A percentile compares a stretch with the other conserved stretches of the same genome.
phyloP scores from a whole-genome alignment of 495 filamentous ascomycete species.

The Aspergillus egyptiacus region DNA sequence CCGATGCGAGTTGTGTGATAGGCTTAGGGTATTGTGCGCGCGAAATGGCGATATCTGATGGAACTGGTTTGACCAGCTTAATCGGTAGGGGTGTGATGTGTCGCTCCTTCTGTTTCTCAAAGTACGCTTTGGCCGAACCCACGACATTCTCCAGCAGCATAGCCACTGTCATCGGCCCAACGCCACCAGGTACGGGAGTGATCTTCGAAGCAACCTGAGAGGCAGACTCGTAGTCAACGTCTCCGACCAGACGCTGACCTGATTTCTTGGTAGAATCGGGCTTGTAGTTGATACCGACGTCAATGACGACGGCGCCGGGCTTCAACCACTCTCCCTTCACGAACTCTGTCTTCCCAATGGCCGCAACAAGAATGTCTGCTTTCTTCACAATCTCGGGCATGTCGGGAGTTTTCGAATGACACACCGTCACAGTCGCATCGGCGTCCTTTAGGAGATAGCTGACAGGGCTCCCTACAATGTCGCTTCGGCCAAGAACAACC shows the following conservation, averaged over 20 bases:
- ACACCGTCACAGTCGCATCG: conserved; percentile 92
- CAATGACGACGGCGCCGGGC: conserved; percentile 87
- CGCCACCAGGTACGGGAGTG: conserved; percentile 93
- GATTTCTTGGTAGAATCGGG: conserved; percentile 92
- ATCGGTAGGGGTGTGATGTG: conserved; percentile 73
- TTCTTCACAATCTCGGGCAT: conserved; percentile 67
- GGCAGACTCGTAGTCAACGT: conserved; percentile 88
- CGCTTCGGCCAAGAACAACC: conserved; percentile 89
- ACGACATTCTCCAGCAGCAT: conserved; percentile 95
- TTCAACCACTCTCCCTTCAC: conserved; percentile 96
- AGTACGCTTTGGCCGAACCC: conserved; percentile 69
- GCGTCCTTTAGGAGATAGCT: conserved; percentile 93
- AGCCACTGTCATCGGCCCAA: conserved; percentile 97
- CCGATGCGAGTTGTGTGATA: conserved; percentile 74
- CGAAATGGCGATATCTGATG: conserved; percentile 91
- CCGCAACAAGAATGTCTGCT: conserved; percentile 86
- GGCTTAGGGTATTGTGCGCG: conserved; percentile 83
- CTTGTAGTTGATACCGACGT: conserved; percentile 96
- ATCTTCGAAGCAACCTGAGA: conserved; percentile 86
- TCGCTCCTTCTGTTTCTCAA: conserved; percentile 72
- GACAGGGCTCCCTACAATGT: conserved; percentile 95
- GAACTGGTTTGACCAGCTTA: conserved; percentile 67
- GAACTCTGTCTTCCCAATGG: conserved; percentile 81
- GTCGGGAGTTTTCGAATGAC: conserved; percentile 79
- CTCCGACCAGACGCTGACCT: conserved; percentile 86